phyloP scores from a whole-genome alignment of 1,284 basidiomycete genomes.

The Vanrija humicola region DNA sequence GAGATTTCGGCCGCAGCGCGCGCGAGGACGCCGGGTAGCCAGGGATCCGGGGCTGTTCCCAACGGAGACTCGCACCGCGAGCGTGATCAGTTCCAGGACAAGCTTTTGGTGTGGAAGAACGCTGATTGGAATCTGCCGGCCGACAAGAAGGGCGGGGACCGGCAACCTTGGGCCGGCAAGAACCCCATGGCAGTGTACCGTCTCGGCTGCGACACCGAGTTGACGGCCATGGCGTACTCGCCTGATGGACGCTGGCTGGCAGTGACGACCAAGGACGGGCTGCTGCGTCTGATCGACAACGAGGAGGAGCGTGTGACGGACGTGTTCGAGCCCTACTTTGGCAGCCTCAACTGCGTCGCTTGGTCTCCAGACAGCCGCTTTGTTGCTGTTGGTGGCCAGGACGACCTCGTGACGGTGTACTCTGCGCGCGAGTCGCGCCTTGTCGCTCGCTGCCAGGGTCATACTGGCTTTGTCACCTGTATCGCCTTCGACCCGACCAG shows the following conservation, averaged over 20 bases:
- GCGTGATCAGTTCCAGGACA: slow-evolving; percentile 13
- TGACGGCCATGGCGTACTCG: slow-evolving; percentile 86
- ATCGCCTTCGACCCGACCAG: slow-evolving; percentile 79
- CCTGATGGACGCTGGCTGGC: slow-evolving; percentile 83
- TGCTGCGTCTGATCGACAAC: slow-evolving; percentile 78
- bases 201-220: slow-evolving; percentile 51
- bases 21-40: background rate
- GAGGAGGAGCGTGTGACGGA: slow-evolving; percentile 81
- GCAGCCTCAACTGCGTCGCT: slow-evolving; percentile 70
- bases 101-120: slow-evolving; percentile 47
- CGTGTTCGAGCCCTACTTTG: slow-evolving; percentile 88
- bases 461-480: slow-evolving; percentile 85
- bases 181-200: slow-evolving; percentile 47
- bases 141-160: slow-evolving; percentile 31
- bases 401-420: slow-evolving; percentile 89
- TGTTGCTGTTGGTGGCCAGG: slow-evolving; percentile 84
- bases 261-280: slow-evolving; percentile 82
- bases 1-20: slow-evolving; percentile 1
- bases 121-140: slow-evolving; percentile 37
- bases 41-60: background rate
- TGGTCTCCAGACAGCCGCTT: slow-evolving; percentile 96
- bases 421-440: slow-evolving; percentile 87
- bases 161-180: slow-evolving; percentile 42
- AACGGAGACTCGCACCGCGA: background rate
- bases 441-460: slow-evolving; percentile 94